phyloP scores from a whole-genome alignment of 2,329 filamentous ascomycete genomes.

The Ophiocordyceps sinensis region DNA sequence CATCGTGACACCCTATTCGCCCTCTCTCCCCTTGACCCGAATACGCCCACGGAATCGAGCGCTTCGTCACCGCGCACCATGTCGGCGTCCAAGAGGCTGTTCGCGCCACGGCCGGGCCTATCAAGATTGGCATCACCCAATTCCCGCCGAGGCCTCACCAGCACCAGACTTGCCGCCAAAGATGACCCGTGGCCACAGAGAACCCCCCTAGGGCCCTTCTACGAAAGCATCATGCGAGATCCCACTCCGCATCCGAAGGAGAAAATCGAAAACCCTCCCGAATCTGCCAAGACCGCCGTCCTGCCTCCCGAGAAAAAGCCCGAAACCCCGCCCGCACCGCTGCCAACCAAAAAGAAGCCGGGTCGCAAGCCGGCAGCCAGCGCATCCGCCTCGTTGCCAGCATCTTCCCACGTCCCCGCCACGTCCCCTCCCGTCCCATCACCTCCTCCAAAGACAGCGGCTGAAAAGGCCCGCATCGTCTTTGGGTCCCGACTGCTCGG shows the following conservation, averaged over 20 bases:
- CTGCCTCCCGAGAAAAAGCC: slow-evolving; percentile 7
- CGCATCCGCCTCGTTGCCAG: slow-evolving; percentile 2
- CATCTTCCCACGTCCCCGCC: neutral
- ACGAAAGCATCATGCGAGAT: slow-evolving; percentile 38
- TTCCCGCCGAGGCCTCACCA: slow-evolving; percentile 13
- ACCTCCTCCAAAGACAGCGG: slow-evolving; percentile 22
- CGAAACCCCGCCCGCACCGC: neutral
- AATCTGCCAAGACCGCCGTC: slow-evolving; percentile 17
- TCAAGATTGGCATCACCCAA: slow-evolving; percentile 9
- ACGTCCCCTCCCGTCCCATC: slow-evolving; percentile 3
- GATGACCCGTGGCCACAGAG: slow-evolving; percentile 19
- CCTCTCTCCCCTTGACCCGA: neutral
- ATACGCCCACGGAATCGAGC: neutral
- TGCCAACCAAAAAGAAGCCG: slow-evolving; percentile 14
- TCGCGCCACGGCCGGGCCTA: slow-evolving; percentile 16
- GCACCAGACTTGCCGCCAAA: slow-evolving; percentile 4
- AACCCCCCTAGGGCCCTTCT: slow-evolving; percentile 42
- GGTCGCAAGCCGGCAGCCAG: slow-evolving; percentile 10
- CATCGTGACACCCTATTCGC: too few relatives aligned
- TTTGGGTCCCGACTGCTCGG: slow-evolving; percentile 71
- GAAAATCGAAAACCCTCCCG: slow-evolving; percentile 30
- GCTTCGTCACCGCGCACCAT: slow-evolving; percentile 7
- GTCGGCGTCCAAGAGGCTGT: slow-evolving; percentile 15
- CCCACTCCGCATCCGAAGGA: slow-evolving; percentile 24
- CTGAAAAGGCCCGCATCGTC: slow-evolving; percentile 50